Evolutionary conservation across 2,329 filamentous ascomycete species (phyloP).

Genomic region (Fusarium sp.): DNA sequence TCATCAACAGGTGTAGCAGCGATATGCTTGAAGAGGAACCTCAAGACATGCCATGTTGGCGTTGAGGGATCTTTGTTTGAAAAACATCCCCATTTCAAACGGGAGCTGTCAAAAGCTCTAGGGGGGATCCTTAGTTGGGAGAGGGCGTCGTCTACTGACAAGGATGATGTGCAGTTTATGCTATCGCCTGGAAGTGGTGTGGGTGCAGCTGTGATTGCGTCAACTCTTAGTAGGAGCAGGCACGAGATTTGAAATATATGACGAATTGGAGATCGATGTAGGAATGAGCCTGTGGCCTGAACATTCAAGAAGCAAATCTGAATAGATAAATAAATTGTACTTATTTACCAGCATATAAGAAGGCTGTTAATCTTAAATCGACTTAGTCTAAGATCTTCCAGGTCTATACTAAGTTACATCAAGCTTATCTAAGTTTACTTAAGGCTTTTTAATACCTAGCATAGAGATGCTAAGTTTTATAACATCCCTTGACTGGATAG

Average conservation of each 20-base stretch:
- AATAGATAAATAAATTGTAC: background rate
- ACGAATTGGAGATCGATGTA: accelerated
- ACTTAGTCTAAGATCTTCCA: no score
- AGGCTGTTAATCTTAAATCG: no score
- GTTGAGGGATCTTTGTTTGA: conserved; percentile 98
- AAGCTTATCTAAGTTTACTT: no score
- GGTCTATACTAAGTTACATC: no score
- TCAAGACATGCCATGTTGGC: conserved; percentile 87
- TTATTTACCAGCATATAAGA: no score
- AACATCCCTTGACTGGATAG: no score
- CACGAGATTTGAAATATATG: background rate
- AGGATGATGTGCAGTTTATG: background rate
- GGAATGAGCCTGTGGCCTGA: accelerated
- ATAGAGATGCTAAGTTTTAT: no score
- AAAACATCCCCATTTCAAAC: conserved; percentile 98
- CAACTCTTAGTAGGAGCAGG: background rate
- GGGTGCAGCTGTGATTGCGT: conserved; percentile 7
- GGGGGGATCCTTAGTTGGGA: conserved; percentile 72
- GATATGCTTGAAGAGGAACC: conserved; percentile 95
- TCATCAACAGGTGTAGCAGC: conserved; percentile 95
- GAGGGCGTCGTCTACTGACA: accelerated
- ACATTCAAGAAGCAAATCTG: background rate
- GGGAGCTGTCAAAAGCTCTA: conserved; percentile 86
- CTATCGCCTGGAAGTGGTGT: conserved; percentile 4
- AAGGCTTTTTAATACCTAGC: no score